These are phyloP conservation scores for Kalmanozyma brasiliensis DNA, from an alignment of 1,284 basidiomycete species.

Conservation along the genomic window DNA sequence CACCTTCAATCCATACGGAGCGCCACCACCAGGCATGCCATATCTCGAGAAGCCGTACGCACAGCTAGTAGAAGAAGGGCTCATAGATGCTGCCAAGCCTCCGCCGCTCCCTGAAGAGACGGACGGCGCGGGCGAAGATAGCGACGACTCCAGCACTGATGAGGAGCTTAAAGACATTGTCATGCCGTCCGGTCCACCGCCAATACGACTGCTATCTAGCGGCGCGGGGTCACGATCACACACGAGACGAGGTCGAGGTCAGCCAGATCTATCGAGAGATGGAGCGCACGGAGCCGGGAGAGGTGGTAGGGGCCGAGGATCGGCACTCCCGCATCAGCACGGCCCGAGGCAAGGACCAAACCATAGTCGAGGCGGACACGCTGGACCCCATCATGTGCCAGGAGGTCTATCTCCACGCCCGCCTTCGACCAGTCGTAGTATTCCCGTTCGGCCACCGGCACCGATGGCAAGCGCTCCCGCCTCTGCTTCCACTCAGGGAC, in stretches of 20 bases:
- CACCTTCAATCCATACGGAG: slow-evolving; percentile 91
- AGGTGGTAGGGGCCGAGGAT: slow-evolving; percentile 9
- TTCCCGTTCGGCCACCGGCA: slow-evolving; percentile 4
- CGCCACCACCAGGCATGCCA: slow-evolving; percentile 95
- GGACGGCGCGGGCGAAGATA: slow-evolving; percentile 17
- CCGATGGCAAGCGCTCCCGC: background rate
- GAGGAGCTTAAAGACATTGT: slow-evolving; percentile 60
- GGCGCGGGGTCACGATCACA: background rate
- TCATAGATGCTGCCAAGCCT: slow-evolving; percentile 38
- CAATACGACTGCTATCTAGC: slow-evolving; percentile 8
- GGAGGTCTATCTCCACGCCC: background rate
- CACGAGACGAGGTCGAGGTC: background rate
- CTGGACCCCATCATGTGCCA: slow-evolving; percentile 2
- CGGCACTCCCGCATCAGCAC: slow-evolving; percentile 5
- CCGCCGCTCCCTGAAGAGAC: slow-evolving; percentile 35
- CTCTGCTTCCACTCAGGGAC: background rate
- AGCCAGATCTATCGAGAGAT: background rate
- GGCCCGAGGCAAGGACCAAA: slow-evolving; percentile 3
- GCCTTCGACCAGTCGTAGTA: background rate
- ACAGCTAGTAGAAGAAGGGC: slow-evolving; percentile 40
- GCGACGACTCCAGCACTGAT: slow-evolving; percentile 56
- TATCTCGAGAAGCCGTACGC: slow-evolving; percentile 75
- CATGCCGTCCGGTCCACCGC: slow-evolving; percentile 61
- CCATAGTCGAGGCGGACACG: background rate
- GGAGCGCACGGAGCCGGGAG: background rate